A percentile compares a stretch with the other conserved stretches of the same genome.
phyloP scores from a whole-genome alignment of 2,329 filamentous ascomycete species.

The Xylariaceae sp. region DNA sequence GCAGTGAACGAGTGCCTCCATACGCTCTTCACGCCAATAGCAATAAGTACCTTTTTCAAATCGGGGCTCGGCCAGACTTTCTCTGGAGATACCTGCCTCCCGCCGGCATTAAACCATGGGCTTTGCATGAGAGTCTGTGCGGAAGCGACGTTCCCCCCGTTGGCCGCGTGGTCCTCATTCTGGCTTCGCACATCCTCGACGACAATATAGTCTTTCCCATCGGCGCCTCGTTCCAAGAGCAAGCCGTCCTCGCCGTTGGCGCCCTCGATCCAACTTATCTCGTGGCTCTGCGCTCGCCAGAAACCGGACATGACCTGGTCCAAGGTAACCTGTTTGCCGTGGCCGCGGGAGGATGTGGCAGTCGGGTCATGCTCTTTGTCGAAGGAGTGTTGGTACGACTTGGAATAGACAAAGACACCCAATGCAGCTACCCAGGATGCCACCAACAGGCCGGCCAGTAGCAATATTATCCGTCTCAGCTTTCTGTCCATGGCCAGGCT shows the following conservation, averaged over 20 bases:
- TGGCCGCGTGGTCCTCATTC: conserved; percentile 32
- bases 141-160: conserved; percentile 31
- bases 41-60: conserved; percentile 78
- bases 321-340: conserved; percentile 65
- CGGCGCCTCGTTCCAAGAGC: conserved; percentile 62
- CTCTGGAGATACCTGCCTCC: conserved; percentile 45
- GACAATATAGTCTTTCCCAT: conserved; percentile 66
- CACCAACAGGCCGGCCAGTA: conserved; percentile 52
- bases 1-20: conserved; percentile 89
- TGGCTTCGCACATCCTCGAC: conserved; percentile 74
- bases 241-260: conserved; percentile 75
- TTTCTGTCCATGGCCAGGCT: conserved; percentile 57
- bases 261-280: conserved; percentile 70
- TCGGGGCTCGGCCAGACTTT: conserved; percentile 71
- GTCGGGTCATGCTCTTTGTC: conserved; percentile 59
- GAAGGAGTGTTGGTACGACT: conserved; percentile 59
- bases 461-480: conserved; percentile 54
- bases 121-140: conserved; percentile 70
- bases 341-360: conserved; percentile 52
- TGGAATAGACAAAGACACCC: conserved; percentile 56
- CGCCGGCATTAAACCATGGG: conserved; percentile 52
- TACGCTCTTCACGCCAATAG: conserved; percentile 63
- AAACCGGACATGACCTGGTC: conserved; percentile 60
- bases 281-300: conserved; percentile 57
- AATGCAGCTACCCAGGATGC: conserved; percentile 63